Conservation (phyloP, 345 rosid genomes). For the Boechera stricta region DNA sequence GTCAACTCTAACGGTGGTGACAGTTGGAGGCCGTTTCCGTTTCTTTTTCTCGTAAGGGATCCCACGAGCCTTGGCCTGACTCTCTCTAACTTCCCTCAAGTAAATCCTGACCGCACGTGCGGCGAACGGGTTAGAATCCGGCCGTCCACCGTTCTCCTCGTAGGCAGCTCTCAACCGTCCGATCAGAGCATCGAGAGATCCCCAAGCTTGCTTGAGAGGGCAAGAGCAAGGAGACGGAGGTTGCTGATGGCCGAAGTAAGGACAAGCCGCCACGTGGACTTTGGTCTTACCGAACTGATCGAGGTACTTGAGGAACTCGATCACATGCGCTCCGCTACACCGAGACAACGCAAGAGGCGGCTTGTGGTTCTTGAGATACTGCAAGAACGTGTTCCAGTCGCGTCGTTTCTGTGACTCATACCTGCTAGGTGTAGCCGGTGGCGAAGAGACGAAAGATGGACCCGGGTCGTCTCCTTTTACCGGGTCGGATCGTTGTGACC, state of each 20-base stretch:
- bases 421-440: conserved; percentile 52
- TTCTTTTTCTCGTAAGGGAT: conserved; percentile 78
- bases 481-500: conserved; percentile 37
- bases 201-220: conserved; percentile 79
- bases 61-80: conserved; percentile 78
- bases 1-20: conserved; percentile 39
- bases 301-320: conserved; percentile 70
- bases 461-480: conserved; percentile 38
- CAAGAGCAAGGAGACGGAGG: conserved; percentile 73
- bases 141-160: conserved; percentile 71
- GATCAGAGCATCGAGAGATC: conserved; percentile 77
- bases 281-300: conserved; percentile 82
- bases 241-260: conserved; percentile 63
- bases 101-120: conserved; percentile 75
- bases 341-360: conserved; percentile 63
- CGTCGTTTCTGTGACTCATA: conserved; percentile 75
- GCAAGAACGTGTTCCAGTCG: conserved; percentile 80
- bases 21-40: conserved; percentile 56
- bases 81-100: conserved; percentile 67
- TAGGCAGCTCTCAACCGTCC: conserved; percentile 80
- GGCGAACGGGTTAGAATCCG: conserved; percentile 70
- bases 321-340: conserved; percentile 76
- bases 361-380: conserved; percentile 69
- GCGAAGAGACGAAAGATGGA: conserved; percentile 37
- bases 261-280: conserved; percentile 64